Evolutionary conservation across 1,284 basidiomycete species (phyloP), one percentile per base, ranked within the genome.

Genomic region (Ustilago shanxiensis): DNA sequence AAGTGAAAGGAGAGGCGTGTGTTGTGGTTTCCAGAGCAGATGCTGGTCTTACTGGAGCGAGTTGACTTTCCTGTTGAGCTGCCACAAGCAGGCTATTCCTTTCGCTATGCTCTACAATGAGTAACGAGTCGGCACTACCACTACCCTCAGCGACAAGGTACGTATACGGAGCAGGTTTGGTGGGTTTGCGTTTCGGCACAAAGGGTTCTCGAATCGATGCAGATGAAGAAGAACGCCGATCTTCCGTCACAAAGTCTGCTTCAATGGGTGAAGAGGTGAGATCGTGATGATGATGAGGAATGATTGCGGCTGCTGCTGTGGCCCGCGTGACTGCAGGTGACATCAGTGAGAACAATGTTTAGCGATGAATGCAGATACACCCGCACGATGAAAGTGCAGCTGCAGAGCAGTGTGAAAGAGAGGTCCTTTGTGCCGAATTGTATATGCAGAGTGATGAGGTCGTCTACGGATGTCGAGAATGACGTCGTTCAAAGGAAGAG

Each of bases 301-400:
- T 18, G 49, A 6, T 50, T 28, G 64, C 62, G 50, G 53, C 58
- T 29, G 64, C 65, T 68, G 71, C 61, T 68, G 61, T 68, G 10
- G 60, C 66, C 29, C 66, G 66, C 71, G 71, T 73, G 26, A 68
- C 61, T 37, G 61, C 71, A 44, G 71, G 71, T 44, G 66, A 73
- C 71, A 73, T 73, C 35, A 49, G 61, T 37, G 44, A 14, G 29
- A 11, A 20, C 22, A 24, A 26, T n/a, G 50, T 35, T 37, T 60
- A 22, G 26, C 31, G n/a, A 33, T 29, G 35, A 33, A 57, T 52
- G 59, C 35, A 37, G 41, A 33, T n/a, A 35, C 50, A 53, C 35
- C 37, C 56, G 63, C 66, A 62, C 33, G 29, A 14, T 70, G 18
- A 37, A 33, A 24, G 55, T 51, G 57, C 39, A n/a, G 67, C 37